phyloP scores from a whole-genome alignment of 2,329 filamentous ascomycete species.

The Microcyclosporella mali region DNA sequence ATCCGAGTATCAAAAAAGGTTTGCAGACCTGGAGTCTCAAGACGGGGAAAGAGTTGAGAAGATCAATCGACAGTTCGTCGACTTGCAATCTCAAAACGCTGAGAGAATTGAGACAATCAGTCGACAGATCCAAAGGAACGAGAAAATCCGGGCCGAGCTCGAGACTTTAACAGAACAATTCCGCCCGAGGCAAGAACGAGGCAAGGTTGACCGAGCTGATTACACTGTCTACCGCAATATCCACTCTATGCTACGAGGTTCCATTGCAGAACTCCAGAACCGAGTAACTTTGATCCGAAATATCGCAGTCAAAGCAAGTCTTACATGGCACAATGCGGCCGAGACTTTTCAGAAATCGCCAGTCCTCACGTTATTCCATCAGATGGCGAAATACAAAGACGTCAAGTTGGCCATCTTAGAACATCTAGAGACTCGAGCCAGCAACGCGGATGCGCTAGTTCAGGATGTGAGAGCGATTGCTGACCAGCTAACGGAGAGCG shows the following conservation, averaged over 20 bases:
- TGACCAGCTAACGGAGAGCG: slow-evolving; percentile 1
- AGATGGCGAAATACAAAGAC: slow-evolving; percentile 8
- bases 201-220: slow-evolving; percentile 9
- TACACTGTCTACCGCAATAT: slow-evolving; percentile 13
- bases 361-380: slow-evolving; percentile 12
- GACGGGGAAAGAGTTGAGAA: background rate
- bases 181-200: background rate
- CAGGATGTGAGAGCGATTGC: background rate
- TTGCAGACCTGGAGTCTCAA: no score
- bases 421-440: slow-evolving; percentile 8
- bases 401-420: slow-evolving; percentile 10
- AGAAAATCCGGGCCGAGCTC: background rate
- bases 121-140: background rate
- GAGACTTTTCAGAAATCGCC: slow-evolving; percentile 3
- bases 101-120: background rate
- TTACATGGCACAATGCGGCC: slow-evolving; percentile 9
- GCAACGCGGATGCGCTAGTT: slow-evolving; percentile 7
- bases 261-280: no score
- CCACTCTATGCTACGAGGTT: slow-evolving; percentile 4
- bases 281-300: background rate
- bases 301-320: slow-evolving; percentile 1
- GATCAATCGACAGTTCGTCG: background rate
- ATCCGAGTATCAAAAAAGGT: no score
- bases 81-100: background rate
- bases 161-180: background rate